Base-by-base conservation (phyloP, 805 yeast species). In the Myxozyma udenii region DNA sequence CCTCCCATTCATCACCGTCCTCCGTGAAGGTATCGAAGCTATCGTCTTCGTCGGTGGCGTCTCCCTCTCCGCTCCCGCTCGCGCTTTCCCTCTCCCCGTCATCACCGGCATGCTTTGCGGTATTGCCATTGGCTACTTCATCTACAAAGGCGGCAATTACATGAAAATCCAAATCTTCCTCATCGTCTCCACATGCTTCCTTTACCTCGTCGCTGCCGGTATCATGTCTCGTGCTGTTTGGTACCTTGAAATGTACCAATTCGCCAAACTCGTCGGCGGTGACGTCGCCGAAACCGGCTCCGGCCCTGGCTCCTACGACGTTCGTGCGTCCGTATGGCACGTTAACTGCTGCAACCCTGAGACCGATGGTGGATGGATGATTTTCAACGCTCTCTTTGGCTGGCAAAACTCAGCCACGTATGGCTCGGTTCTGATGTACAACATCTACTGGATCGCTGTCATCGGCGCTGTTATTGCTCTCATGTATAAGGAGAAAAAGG, bases 371-470 rank as follows among this genome's bases (percentile, higher is more conserved):
- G 97, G 97, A 74, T 91, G 97, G 98, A 96, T 89, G 78, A 83
- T 91, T 54, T 91, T 91, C 78, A 89, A 91, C 66, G 87, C 97
- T 18, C 70, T 91, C 50, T 75, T 91, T 59, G 98, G 98, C 57
- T 91, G 98, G 98, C 96, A 90, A 75, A 91, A 91, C 72, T 80
- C 95, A 46, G 98, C 96, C 53, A 88, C 95, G 60, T 79, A 87
- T 67, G 96, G 96, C 51, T 87, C 96, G 2, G 90, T 91, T 55
- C 72, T 91, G 48, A 79, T 90, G 45, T 91, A 91, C 76, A 88
- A 88, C 73, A 60, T 85, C 56, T 91, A 91, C 75, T 91, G 98
- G 98, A 62, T 90, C 48, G 69, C 72, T 37, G 67, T 88, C 50
- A 84, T 85, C 56, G 57, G 73, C 21, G 71, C 76, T 38, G 66